These are phyloP conservation scores for Colletotrichum spinosum DNA, from an alignment of 2,329 filamentous ascomycete genomes.

Conservation along the genomic window DNA sequence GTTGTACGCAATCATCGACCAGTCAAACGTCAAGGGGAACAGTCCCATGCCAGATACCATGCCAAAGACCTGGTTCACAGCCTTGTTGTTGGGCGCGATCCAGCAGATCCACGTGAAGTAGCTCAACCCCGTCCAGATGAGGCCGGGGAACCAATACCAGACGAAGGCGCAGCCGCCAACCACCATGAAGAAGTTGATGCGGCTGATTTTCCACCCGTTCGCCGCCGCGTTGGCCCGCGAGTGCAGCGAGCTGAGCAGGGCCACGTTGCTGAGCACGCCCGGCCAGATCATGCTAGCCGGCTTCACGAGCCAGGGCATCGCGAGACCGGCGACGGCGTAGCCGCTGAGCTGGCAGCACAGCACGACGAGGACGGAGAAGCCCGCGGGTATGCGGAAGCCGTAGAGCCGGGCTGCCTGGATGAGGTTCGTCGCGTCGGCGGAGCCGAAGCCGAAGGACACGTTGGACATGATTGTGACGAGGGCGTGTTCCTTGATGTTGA, in stretches of 20 bases:
- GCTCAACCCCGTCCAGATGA: constrained; percentile 55
- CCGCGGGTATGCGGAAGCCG: constrained; percentile 52
- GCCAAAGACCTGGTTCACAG: constrained; percentile 62
- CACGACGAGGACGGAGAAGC: constrained; percentile 50
- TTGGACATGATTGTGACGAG: constrained; percentile 63
- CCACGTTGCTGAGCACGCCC: constrained; percentile 55
- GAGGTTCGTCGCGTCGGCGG: constrained; percentile 48
- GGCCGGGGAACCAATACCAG: constrained; percentile 61
- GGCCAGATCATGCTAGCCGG: constrained; percentile 61
- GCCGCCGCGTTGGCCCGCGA: constrained; percentile 20
- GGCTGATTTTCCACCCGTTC: constrained; percentile 50
- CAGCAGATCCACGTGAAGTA: constrained; percentile 59
- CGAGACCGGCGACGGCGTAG: constrained; percentile 58
- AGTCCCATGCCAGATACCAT: constrained; percentile 55
- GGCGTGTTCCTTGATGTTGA: constrained; percentile 62
- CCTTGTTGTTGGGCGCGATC: constrained; percentile 59
- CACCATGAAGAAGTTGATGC: constrained; percentile 54
- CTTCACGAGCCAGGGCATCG: constrained; percentile 56
- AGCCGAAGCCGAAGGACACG: constrained; percentile 55
- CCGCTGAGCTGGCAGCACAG: constrained; percentile 61
- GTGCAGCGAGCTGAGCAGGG: constrained; percentile 56
- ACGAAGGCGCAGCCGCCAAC: constrained; percentile 55
- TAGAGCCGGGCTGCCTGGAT: constrained; percentile 54
- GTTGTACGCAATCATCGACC: constrained; percentile 43
- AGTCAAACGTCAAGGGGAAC: constrained; percentile 57